These are phyloP conservation scores for Orbilia blumenaviensis DNA, from an alignment of 2,329 filamentous ascomycete genomes.

Conservation along the genomic window DNA sequence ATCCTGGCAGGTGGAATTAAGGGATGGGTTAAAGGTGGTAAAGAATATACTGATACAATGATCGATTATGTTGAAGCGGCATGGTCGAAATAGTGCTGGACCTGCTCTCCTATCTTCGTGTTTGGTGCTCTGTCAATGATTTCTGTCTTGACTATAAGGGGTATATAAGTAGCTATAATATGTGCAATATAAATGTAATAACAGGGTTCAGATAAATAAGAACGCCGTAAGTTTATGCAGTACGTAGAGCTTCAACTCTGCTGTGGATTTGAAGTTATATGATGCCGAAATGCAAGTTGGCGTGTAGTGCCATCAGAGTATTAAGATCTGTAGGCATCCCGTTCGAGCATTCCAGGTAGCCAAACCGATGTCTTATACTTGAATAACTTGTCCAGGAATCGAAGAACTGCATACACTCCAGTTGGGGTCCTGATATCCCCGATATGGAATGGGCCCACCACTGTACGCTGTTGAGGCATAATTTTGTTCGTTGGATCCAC, in stretches of 20 bases:
- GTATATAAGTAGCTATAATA: background rate
- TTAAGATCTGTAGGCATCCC: background rate
- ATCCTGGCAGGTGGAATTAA: conserved; percentile 67
- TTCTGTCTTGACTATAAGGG: no score
- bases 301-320: background rate
- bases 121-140: no score
- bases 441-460: background rate
- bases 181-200: background rate
- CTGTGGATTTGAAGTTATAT: no score
- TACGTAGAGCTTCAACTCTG: no score
- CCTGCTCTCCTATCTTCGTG: no score
- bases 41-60: conserved; percentile 65
- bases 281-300: no score
- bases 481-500: background rate
- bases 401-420: background rate
- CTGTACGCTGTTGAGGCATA: background rate
- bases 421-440: background rate
- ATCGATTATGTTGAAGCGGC: conserved; percentile 63
- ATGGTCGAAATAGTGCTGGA: conserved; percentile 59
- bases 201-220: no score
- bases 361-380: background rate
- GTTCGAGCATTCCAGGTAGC: background rate
- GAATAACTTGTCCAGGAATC: background rate
- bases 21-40: conserved; percentile 66
- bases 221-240: no score